Evolutionary conservation across 2,329 filamentous ascomycete genomes (phyloP).

Genomic region (Microdochium bolleyi): DNA sequence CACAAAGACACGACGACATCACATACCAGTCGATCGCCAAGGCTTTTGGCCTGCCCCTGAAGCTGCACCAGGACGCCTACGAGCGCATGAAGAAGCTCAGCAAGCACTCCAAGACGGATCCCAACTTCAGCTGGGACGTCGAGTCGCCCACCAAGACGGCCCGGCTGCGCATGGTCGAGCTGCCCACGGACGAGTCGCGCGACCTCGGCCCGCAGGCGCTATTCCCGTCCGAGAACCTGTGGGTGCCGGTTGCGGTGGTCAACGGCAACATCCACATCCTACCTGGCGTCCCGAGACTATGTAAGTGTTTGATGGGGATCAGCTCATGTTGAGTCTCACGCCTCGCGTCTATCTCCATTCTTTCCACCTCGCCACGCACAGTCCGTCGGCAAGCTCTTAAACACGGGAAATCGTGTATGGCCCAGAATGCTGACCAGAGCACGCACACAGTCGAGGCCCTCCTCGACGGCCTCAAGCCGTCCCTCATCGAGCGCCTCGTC

Average conservation of each 20-base stretch:
- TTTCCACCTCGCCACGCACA: too few species aligned
- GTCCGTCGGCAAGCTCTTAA: too few species aligned
- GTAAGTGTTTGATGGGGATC: too few species aligned
- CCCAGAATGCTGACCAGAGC: background rate
- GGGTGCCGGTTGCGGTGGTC: slow-evolving; percentile 84
- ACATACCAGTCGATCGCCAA: slow-evolving; percentile 92
- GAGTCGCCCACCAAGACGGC: slow-evolving; percentile 72
- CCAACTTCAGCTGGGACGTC: slow-evolving; percentile 75
- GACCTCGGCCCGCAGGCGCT: slow-evolving; percentile 64
- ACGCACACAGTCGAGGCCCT: slow-evolving; percentile 55
- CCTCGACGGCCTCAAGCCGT: slow-evolving; percentile 67
- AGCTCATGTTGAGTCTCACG: too few species aligned
- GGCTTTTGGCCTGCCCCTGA: slow-evolving; percentile 71
- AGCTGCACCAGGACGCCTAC: slow-evolving; percentile 69
- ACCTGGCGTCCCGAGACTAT: slow-evolving; percentile 81
- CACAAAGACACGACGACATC: slow-evolving; percentile 93
- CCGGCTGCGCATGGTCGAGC: slow-evolving; percentile 81
- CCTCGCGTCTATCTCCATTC: too few species aligned
- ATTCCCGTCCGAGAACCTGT: slow-evolving; percentile 73
- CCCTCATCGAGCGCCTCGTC: slow-evolving; percentile 59
- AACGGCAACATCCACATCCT: slow-evolving; percentile 93
- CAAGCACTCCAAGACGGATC: slow-evolving; percentile 63
- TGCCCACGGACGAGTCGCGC: slow-evolving; percentile 66
- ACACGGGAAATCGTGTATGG: too few species aligned
- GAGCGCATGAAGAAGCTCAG: slow-evolving; percentile 78